Evolutionary conservation across 2,329 filamentous ascomycete genomes (phyloP).

Genomic region (Fusarium caatingaense): DNA sequence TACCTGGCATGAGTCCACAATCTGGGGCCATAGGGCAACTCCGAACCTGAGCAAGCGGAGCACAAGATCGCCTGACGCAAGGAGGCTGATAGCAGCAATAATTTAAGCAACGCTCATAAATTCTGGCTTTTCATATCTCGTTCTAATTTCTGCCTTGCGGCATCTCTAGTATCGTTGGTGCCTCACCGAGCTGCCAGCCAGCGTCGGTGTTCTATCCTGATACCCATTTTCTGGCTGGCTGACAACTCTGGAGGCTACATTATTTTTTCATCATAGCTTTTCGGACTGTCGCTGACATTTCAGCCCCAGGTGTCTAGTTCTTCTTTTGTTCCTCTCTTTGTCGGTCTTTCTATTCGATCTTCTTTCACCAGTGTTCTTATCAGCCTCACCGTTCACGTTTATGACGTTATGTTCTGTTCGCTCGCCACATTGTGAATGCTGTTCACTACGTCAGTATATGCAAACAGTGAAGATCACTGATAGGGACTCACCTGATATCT

Average conservation of each 20-base stretch:
- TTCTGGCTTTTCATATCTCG: conserved; percentile 47
- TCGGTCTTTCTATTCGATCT: conserved; percentile 74
- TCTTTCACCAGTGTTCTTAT: conserved; percentile 73
- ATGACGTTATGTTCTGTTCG: conserved; percentile 62
- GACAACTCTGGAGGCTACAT: conserved; percentile 70
- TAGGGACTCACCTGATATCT: conserved; percentile 27
- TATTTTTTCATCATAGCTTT: conserved; percentile 64
- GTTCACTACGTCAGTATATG: neutral
- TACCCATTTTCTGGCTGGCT: conserved; percentile 66
- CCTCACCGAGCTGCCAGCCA: conserved; percentile 71
- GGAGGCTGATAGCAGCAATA: conserved; percentile 3
- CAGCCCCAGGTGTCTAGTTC: conserved; percentile 72
- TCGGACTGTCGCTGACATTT: conserved; percentile 76
- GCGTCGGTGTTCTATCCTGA: conserved; percentile 67
- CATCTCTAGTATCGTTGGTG: conserved; percentile 67
- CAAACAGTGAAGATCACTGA: neutral
- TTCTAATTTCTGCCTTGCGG: conserved; percentile 72
- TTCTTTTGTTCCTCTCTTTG: conserved; percentile 74
- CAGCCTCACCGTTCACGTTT: conserved; percentile 70
- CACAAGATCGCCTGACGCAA: neutral
- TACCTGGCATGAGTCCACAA: conserved; percentile 2
- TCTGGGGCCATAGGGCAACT: conserved; percentile 2
- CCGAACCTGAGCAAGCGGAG: neutral
- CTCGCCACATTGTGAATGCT: conserved; percentile 28
- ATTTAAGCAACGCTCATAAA: conserved; percentile 23